A percentile compares a stretch with the other conserved stretches of the same genome.
phyloP scores from a whole-genome alignment of 495 filamentous ascomycete species.

The Bacidia gigantensis region DNA sequence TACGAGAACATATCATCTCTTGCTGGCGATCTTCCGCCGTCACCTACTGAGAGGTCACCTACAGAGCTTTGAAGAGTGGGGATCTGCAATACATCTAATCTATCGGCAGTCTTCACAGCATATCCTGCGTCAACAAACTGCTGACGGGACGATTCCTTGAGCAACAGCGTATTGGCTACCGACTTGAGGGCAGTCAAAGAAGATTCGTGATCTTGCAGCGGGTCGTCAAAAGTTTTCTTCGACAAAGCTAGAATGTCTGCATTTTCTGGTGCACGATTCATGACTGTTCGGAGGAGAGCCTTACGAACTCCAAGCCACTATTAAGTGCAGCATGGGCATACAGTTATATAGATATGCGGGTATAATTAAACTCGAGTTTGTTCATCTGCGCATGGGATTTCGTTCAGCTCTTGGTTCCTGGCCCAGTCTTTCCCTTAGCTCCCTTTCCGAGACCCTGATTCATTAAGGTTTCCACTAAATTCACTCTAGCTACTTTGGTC shows the following conservation, averaged over 20 bases:
- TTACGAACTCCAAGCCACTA: no score
- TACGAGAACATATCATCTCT: conserved; percentile 72
- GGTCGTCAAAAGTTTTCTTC: conserved; percentile 52
- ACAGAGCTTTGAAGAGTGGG: neutral
- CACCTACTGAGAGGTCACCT: neutral
- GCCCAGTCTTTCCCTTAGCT: no score
- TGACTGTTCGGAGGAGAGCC: neutral
- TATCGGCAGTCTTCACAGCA: conserved; percentile 52
- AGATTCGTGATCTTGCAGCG: conserved; percentile 40
- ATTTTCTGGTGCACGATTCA: neutral
- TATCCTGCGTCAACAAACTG: conserved; percentile 70
- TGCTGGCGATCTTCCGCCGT: conserved; percentile 54
- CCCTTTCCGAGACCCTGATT: no score
- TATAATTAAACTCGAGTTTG: no score
- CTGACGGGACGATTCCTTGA: conserved; percentile 58
- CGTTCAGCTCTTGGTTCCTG: no score
- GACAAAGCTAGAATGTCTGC: conserved; percentile 66
- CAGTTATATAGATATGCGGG: no score
- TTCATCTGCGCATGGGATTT: no score
- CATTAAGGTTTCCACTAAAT: no score
- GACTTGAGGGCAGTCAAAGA: conserved; percentile 71
- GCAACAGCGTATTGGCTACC: conserved; percentile 73
- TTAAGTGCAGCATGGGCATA: neutral
- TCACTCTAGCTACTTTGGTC: no score
- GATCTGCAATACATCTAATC: conserved; percentile 42